Evolutionary conservation across 2,329 filamentous ascomycete species (phyloP), one percentile per base, ranked within the genome.

Genomic region (Lasiodiplodia theobromae): DNA sequence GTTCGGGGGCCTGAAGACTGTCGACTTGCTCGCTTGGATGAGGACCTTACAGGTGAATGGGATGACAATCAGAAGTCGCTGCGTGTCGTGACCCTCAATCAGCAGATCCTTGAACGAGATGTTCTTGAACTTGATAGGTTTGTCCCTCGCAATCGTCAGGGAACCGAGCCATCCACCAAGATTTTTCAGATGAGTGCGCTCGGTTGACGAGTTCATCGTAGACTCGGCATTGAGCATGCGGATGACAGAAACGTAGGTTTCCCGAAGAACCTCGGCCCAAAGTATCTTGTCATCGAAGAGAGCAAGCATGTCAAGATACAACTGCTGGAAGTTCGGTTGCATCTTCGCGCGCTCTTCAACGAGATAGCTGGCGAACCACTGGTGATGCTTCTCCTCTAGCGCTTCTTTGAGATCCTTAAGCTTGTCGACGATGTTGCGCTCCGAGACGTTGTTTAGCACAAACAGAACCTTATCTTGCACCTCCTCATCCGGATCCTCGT

Each of bases 41-140:
- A 99, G 84, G 5, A 97, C 93, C 80, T 97, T 98, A 87, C 96
- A 99, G 66, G 97, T 96, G 78, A 99, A 99, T 0, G 96, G 96
- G 69, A 99, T 97, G 58, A 96, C 95, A 49, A 98, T 89, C 49
- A 97, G 88, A 37, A 99, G 86, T 60, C 96, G 89, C 79, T 98
- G 94, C 2, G 92, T 96, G 74, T 98, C 94, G 72, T 95, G 94
- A 0, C 93, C 96, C 80, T 99, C 96, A 54, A 97, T 90, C 4
- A 99, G 86, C 6, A 99, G 85, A 75, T 98, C 93, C 80, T 97
- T 97, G 86, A 99, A 98, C 2, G 95, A 96, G 70, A 99, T 94
- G 76, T 98, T 97, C 76, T 91, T 94, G 78, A 97, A 94, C 76
- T 95, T 94, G 82, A 99, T 97, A 0, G 96, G 96, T 77, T 95